Evolutionary conservation across 176 grass and related monocot species (phyloP).

Genomic region (Leersia perrieri): DNA sequence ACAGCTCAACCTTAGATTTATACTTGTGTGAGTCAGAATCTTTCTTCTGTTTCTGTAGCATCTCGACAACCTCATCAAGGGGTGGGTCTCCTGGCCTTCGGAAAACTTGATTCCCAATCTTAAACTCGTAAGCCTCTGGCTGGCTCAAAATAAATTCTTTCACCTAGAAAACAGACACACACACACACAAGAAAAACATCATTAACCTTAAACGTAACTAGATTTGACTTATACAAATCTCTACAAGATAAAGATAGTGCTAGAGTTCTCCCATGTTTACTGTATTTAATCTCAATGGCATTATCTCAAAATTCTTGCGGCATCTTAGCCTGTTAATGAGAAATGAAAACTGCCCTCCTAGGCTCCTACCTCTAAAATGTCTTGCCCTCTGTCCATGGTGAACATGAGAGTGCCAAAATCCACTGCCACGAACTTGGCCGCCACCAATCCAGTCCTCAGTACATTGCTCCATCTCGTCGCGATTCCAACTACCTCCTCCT

Average conservation of each 20-base stretch:
- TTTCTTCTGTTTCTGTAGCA: slow-evolving; percentile 42
- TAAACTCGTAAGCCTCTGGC: slow-evolving; percentile 78
- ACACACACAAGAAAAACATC: neutral
- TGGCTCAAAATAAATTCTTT: slow-evolving; percentile 83
- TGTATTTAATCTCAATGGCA: neutral
- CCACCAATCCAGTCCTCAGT: slow-evolving; percentile 71
- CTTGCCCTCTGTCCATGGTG: slow-evolving; percentile 70
- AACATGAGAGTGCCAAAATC: slow-evolving; percentile 91
- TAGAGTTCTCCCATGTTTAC: neutral
- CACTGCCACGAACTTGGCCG: slow-evolving; percentile 71
- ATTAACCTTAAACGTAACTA: neutral
- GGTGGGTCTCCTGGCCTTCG: slow-evolving; percentile 81
- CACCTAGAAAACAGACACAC: slow-evolving; percentile 54
- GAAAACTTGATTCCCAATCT: slow-evolving; percentile 66
- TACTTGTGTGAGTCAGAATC: neutral
- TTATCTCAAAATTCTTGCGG: neutral
- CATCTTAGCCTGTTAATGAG: neutral
- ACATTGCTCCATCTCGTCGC: slow-evolving; percentile 87
- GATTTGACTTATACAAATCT: neutral
- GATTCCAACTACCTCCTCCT: slow-evolving; percentile 57
- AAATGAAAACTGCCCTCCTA: neutral
- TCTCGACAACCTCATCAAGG: slow-evolving; percentile 61
- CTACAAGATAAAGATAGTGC: too few relatives aligned
- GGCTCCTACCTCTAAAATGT: slow-evolving; percentile 67
- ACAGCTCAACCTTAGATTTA: slow-evolving; percentile 38